These are phyloP conservation scores for Colletotrichum melonis DNA, from an alignment of 2,329 filamentous ascomycete genomes.

Conservation along the genomic window DNA sequence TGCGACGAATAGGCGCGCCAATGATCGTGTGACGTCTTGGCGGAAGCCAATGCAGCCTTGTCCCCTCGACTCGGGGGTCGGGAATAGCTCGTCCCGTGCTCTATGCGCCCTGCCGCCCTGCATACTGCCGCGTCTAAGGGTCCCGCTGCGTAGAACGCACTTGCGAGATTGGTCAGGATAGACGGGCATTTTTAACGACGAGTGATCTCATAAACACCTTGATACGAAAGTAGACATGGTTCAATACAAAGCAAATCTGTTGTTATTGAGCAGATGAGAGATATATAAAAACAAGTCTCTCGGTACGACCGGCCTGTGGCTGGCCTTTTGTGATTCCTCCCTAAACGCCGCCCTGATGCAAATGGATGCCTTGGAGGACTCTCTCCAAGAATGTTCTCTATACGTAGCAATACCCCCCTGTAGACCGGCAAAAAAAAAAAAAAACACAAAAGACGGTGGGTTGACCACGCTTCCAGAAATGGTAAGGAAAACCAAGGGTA, in stretches of 20 bases:
- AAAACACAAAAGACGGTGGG: constrained; percentile 9
- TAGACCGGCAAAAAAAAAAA: constrained; percentile 1
- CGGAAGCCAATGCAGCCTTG: constrained; percentile 29
- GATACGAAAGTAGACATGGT: not conserved
- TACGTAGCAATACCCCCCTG: not conserved
- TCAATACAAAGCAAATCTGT: not conserved
- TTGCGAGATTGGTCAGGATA: constrained; percentile 8
- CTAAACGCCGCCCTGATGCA: constrained; percentile 32
- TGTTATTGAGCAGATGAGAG: constrained; percentile 4
- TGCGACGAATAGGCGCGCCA: constrained; percentile 31
- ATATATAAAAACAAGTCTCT: constrained; percentile 11
- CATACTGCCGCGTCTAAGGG: not conserved
- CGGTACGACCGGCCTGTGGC: constrained; percentile 17
- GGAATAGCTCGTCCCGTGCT: constrained; percentile 24
- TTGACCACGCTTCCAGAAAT: constrained; percentile 19
- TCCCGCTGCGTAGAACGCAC: not conserved
- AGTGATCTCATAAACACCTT: not conserved
- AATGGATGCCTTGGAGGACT: constrained; percentile 20
- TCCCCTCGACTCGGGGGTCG: constrained; percentile 26
- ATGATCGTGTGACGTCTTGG: constrained; percentile 27
- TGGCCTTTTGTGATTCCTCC: constrained; percentile 29
- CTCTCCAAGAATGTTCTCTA: constrained; percentile 23
- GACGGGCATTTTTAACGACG: not conserved
- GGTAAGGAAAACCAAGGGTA: constrained; percentile 33
- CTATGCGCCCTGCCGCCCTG: constrained; percentile 12